phyloP scores from a whole-genome alignment of 345 rosid genomes.

The Aurinia saxatilis region DNA sequence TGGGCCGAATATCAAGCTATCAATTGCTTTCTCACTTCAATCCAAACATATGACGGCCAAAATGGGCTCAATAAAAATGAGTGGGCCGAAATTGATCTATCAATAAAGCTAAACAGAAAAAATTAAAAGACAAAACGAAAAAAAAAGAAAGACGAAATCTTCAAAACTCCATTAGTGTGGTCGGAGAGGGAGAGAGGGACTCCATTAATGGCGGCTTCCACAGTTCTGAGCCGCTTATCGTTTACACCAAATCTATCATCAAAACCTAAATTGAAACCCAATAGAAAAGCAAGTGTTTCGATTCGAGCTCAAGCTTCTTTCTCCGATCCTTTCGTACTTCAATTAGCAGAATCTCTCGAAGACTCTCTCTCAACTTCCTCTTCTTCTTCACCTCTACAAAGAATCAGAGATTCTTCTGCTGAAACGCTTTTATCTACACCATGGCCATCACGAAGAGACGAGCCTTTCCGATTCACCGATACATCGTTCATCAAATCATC shows the following conservation, averaged over 20 bases:
- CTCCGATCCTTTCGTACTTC: conserved; percentile 85
- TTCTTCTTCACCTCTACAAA: conserved; percentile 45
- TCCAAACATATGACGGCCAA: too few species aligned
- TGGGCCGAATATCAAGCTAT: too few species aligned
- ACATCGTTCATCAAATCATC: conserved; percentile 61
- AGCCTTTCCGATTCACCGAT: conserved; percentile 84
- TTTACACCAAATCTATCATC: conserved; percentile 18
- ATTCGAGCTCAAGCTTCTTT: conserved; percentile 47
- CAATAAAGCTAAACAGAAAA: background rate
- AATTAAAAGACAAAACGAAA: background rate
- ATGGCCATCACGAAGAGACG: conserved; percentile 89
- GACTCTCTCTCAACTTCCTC: conserved; percentile 53
- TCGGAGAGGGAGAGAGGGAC: background rate
- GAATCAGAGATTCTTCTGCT: conserved; percentile 63
- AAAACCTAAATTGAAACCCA: conserved; percentile 22
- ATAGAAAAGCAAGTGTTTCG: conserved; percentile 27
- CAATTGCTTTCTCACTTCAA: too few species aligned
- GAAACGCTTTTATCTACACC: conserved; percentile 62
- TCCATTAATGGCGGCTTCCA: conserved; percentile 41
- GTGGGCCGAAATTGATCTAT: background rate
- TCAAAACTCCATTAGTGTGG: background rate
- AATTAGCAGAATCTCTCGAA: conserved; percentile 83
- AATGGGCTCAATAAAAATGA: too few species aligned
- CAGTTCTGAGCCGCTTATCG: conserved; percentile 29
- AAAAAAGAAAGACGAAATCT: background rate